Percentiles rank a stretch among this genome's conserved stretches.
phyloP scores from a whole-genome alignment of 2,329 filamentous ascomycete genomes.

The Ophiostoma ulmi region DNA sequence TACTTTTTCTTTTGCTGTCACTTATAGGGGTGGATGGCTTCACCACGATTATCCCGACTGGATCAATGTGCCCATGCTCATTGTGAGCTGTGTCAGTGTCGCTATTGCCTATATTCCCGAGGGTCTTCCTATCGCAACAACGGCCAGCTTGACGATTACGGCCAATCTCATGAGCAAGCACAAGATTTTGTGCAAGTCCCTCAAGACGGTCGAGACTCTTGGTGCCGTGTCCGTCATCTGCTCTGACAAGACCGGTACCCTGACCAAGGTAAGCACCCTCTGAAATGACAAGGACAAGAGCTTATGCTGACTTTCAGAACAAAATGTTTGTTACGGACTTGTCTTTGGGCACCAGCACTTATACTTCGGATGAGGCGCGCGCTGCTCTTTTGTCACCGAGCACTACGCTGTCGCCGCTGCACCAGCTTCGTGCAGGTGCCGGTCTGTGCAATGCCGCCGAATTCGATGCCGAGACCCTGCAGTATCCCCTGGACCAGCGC shows the following conservation, averaged over 20 bases:
- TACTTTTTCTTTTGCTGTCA: slow-evolving; percentile 40
- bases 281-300: background rate
- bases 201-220: slow-evolving; percentile 73
- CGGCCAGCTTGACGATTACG: slow-evolving; percentile 68
- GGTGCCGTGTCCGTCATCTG: slow-evolving; percentile 69
- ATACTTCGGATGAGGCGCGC: slow-evolving; percentile 49
- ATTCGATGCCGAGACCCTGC: slow-evolving; percentile 61
- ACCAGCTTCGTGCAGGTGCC: slow-evolving; percentile 56
- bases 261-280: slow-evolving; percentile 41
- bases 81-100: slow-evolving; percentile 54
- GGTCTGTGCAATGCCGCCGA: slow-evolving; percentile 71
- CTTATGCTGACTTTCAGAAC: slow-evolving; percentile 42
- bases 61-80: slow-evolving; percentile 69
- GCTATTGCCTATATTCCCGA: slow-evolving; percentile 74
- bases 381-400: slow-evolving; percentile 37
- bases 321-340: slow-evolving; percentile 69
- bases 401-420: background rate
- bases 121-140: slow-evolving; percentile 64
- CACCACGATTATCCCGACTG: slow-evolving; percentile 60
- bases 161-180: slow-evolving; percentile 73
- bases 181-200: slow-evolving; percentile 71
- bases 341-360: slow-evolving; percentile 52
- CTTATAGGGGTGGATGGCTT: slow-evolving; percentile 54
- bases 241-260: slow-evolving; percentile 70
- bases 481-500: slow-evolving; percentile 54